These are phyloP conservation scores for Amanita subjunquillea DNA, from an alignment of 768 basidiomycete species.

Conservation along the genomic window DNA sequence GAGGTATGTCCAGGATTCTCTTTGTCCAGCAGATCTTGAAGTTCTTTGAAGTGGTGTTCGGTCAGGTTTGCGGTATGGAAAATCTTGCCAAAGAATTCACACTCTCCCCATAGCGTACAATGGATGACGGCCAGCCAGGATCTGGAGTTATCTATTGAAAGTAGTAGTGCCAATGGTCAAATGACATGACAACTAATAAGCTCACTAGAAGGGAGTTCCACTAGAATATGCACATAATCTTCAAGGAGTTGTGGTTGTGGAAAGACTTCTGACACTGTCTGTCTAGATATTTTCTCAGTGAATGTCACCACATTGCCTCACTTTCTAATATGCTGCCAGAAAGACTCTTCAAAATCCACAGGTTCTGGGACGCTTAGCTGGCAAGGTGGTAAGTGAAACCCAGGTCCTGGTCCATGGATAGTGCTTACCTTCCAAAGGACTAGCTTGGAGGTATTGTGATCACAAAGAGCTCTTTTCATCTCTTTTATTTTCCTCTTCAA, in stretches of 20 bases:
- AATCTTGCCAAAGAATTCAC: background rate
- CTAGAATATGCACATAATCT: background rate
- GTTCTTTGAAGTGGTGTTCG: background rate
- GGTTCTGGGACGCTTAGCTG: background rate
- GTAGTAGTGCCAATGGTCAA: background rate
- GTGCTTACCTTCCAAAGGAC: background rate
- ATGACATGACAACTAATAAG: background rate
- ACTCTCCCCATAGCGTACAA: background rate
- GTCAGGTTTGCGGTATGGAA: slow-evolving; percentile 8
- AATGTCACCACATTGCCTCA: background rate
- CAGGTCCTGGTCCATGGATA: background rate
- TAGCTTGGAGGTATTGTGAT: background rate
- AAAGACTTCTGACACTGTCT: background rate
- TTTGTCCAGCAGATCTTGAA: background rate
- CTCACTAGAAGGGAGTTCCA: slow-evolving; percentile 1
- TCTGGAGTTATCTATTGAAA: too few relatives aligned
- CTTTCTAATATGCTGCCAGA: background rate
- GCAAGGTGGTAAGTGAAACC: background rate
- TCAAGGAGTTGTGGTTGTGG: background rate
- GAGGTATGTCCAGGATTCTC: background rate
- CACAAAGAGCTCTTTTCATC: background rate
- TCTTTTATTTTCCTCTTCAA: background rate
- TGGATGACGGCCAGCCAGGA: background rate
- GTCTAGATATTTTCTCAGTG: background rate
- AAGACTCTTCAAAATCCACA: background rate